Percentiles rank a stretch among this genome's conserved stretches.
These are phyloP conservation scores for Mychonastes homosphaera DNA, from an alignment of 139 green algal genomes.

Conservation along the genomic window DNA sequence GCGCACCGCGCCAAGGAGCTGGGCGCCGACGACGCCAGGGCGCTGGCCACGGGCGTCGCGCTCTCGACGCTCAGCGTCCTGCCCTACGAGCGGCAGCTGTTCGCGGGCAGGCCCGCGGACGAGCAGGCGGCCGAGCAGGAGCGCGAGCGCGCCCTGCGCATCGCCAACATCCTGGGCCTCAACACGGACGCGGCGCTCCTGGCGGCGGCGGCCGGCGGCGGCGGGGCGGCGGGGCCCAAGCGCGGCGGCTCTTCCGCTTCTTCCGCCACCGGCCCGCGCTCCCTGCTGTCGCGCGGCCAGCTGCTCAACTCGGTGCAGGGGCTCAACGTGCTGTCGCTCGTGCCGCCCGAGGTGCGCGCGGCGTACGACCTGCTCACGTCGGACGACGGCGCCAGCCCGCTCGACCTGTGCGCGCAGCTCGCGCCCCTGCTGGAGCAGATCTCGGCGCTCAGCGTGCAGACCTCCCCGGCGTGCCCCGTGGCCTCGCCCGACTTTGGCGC, in stretches of 20 bases:
- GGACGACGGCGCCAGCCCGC: conserved; percentile 85
- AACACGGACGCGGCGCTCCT: too few species aligned
- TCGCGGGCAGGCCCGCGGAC: conserved; percentile 13
- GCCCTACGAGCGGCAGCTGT: conserved; percentile 66
- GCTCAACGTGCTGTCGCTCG: conserved; percentile 69
- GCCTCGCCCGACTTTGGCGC: conserved; percentile 6
- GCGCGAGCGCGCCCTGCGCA: conserved; percentile 75
- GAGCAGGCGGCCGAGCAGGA: conserved; percentile 59
- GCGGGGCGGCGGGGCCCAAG: too few species aligned
- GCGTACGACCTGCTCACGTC: conserved; percentile 61
- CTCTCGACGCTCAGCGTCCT: conserved; percentile 82
- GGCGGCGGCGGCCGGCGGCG: too few species aligned
- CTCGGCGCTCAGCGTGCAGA: too few species aligned
- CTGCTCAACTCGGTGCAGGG: conserved; percentile 69
- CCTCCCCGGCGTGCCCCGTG: conserved; percentile 18
- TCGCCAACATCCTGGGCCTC: conserved; percentile 92
- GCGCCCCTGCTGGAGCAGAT: conserved; percentile 68
- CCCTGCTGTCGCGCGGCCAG: conserved; percentile 49
- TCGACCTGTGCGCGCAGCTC: conserved; percentile 79
- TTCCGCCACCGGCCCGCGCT: not conserved
- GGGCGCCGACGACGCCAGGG: conserved; percentile 47
- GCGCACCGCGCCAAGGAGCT: conserved; percentile 82
- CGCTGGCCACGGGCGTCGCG: conserved; percentile 82
- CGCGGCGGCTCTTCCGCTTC: not conserved
- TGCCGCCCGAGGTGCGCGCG: conserved; percentile 55